Conservation (phyloP, 176 grass and related monocot genomes). For the Juncus inflexus region DNA sequence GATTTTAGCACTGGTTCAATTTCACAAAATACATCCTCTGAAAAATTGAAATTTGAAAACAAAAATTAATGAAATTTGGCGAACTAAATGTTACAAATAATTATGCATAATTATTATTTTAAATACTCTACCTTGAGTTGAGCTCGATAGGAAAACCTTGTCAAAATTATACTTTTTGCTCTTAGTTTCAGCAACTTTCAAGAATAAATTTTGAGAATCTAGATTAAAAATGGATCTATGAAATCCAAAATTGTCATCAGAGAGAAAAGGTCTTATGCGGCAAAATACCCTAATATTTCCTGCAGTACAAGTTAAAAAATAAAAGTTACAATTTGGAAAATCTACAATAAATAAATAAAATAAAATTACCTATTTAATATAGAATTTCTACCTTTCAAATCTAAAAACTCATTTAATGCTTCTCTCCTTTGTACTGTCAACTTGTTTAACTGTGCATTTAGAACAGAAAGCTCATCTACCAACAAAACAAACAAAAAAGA, state of each 20-base stretch:
- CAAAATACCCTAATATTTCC: slow-evolving; percentile 95
- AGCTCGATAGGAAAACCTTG: slow-evolving; percentile 72
- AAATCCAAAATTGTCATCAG: slow-evolving; percentile 40
- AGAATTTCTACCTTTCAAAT: slow-evolving; percentile 81
- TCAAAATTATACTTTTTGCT: slow-evolving; percentile 94
- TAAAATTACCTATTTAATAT: background rate
- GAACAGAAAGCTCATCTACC: slow-evolving; percentile 63
- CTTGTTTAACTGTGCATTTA: slow-evolving; percentile 49
- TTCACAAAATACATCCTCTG: slow-evolving; percentile 87
- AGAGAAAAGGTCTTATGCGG: slow-evolving; percentile 63
- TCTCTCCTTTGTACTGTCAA: slow-evolving; percentile 60
- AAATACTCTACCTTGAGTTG: slow-evolving; percentile 77
- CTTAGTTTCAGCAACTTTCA: slow-evolving; percentile 64
- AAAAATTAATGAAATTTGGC: slow-evolving; percentile 20
- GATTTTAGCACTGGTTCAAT: slow-evolving; percentile 93
- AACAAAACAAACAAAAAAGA: slow-evolving; percentile 21
- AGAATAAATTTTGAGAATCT: slow-evolving; percentile 63
- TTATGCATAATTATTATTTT: slow-evolving; percentile 2
- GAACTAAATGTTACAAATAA: background rate
- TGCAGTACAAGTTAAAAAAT: slow-evolving; percentile 30
- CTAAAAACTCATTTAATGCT: slow-evolving; percentile 73
- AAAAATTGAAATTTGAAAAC: slow-evolving; percentile 24
- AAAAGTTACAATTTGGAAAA: slow-evolving; percentile 20
- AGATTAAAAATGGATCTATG: slow-evolving; percentile 40
- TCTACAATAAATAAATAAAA: slow-evolving; percentile 18